Percentiles rank a stretch among this genome's conserved stretches.
Evolutionary conservation across 2,329 filamentous ascomycete genomes (phyloP).

Genomic region (Monosporascus sp.): DNA sequence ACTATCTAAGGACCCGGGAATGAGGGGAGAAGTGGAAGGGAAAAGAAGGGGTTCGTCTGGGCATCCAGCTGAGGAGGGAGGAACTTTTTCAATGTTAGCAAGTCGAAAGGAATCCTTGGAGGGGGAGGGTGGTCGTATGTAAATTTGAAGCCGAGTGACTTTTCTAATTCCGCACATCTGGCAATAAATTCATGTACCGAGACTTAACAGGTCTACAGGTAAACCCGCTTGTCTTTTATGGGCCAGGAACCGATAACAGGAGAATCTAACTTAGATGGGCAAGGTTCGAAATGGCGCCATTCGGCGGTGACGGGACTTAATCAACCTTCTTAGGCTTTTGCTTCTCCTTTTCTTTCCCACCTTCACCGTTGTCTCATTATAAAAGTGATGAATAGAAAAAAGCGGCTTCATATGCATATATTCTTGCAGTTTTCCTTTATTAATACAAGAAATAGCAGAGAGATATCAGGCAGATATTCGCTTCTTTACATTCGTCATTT

Average conservation of each 20-base stretch:
- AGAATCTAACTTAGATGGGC: not conserved
- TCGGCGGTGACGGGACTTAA: not conserved
- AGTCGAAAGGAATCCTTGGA: not conserved
- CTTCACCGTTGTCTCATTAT: no score
- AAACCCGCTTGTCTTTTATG: not conserved
- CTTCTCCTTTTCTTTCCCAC: not conserved
- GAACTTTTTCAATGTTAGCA: not conserved
- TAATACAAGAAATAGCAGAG: no score
- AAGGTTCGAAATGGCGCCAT: not conserved
- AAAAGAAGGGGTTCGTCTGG: not conserved
- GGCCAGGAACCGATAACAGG: not conserved
- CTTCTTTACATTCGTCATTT: no score
- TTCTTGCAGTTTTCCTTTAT: no score
- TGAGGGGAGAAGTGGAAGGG: not conserved
- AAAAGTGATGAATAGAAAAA: no score
- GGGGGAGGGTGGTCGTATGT: not conserved
- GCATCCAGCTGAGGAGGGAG: not conserved
- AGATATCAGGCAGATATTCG: no score
- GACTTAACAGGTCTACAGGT: not conserved
- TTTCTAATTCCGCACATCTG: not conserved
- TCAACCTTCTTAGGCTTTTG: not conserved
- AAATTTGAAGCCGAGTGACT: not conserved
- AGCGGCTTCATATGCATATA: no score
- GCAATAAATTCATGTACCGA: not conserved
- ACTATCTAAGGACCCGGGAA: not conserved